Percentiles rank a stretch among this genome's conserved stretches.
Conservation (phyloP, 2,329 filamentous ascomycete species). For the Aureobasidium namibiae region DNA sequence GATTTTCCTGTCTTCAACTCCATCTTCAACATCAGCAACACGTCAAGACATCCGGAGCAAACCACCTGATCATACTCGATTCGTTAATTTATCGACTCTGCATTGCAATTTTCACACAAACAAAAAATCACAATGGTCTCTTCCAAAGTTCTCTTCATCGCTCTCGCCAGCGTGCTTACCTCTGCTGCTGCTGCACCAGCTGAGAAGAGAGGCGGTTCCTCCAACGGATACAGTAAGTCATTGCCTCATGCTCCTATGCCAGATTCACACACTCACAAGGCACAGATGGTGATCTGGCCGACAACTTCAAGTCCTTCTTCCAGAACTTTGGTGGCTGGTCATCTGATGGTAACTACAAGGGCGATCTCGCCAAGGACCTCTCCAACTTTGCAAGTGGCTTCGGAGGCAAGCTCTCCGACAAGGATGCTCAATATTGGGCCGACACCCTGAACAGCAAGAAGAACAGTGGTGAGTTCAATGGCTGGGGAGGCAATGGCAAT, state of each 20-base stretch:
- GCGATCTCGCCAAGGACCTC: constrained; percentile 4
- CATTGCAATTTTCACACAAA: background rate
- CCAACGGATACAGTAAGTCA: background rate
- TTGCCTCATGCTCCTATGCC: background rate
- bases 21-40: background rate
- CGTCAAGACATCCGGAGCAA: background rate
- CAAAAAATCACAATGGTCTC: background rate
- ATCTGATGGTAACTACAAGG: background rate
- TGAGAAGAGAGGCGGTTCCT: background rate
- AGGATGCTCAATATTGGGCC: background rate
- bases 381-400: constrained; percentile 1
- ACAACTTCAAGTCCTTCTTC: constrained; percentile 5
- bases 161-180: background rate
- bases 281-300: background rate
- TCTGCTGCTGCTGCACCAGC: background rate
- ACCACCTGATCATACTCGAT: background rate
- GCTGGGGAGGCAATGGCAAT: background rate
- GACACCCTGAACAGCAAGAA: background rate
- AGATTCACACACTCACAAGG: background rate
- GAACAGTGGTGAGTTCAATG: background rate
- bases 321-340: background rate
- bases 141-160: background rate
- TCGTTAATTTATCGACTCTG: background rate
- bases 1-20: background rate
- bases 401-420: background rate